Conservation (phyloP, 73 alveolate species). For the Paramecium caudatum region DNA sequence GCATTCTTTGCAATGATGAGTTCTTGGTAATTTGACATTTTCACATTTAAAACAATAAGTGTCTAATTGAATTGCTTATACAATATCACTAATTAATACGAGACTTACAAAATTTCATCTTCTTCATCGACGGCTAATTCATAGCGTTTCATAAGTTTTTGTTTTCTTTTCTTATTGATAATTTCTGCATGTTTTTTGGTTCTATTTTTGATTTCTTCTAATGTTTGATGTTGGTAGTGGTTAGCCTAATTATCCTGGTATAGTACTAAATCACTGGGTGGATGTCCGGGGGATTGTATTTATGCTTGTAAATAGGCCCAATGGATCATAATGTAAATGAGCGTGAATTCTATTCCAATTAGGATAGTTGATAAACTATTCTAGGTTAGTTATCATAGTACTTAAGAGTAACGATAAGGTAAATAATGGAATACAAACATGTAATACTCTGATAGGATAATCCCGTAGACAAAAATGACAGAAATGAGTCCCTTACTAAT, state of each 20-base stretch:
- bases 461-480: slow-evolving; percentile 49
- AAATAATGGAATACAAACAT: slow-evolving; percentile 39
- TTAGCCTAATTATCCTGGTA: neutral
- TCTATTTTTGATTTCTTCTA: slow-evolving; percentile 48
- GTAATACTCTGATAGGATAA: slow-evolving; percentile 27
- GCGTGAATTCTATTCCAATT: slow-evolving; percentile 43
- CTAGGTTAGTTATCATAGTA: neutral
- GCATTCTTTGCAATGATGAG: slow-evolving; percentile 91
- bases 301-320: slow-evolving; percentile 49
- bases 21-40: slow-evolving; percentile 85
- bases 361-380: slow-evolving; percentile 11
- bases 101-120: slow-evolving; percentile 51
- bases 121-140: slow-evolving; percentile 55
- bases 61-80: slow-evolving; percentile 14
- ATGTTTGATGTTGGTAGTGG: neutral
- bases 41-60: slow-evolving; percentile 78
- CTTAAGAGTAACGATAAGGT: neutral
- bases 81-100: neutral
- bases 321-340: slow-evolving; percentile 22
- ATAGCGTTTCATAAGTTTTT: neutral
- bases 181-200: slow-evolving; percentile 51
- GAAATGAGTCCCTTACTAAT: neutral
- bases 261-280: neutral
- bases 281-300: slow-evolving; percentile 35
- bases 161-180: slow-evolving; percentile 11